These are phyloP conservation scores for Mucor indicus DNA, from an alignment of 371 early-diverging fungal genomes.

Conservation along the genomic window DNA sequence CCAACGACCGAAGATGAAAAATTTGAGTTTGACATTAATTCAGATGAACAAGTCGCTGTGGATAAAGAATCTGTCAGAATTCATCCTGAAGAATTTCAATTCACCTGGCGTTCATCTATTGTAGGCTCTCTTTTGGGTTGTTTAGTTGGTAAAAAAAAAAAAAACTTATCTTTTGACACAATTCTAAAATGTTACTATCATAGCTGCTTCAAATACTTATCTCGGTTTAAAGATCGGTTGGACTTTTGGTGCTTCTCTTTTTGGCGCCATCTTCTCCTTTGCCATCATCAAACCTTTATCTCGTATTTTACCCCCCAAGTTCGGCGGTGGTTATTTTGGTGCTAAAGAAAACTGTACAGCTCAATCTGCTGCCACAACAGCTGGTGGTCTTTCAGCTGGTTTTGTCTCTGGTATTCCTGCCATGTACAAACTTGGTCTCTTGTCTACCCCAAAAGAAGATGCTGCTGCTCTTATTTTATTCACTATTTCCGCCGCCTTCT, in stretches of 20 bases:
- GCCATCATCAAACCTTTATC: slow-evolving; percentile 64
- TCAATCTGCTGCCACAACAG: slow-evolving; percentile 69
- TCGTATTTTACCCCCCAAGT: slow-evolving; percentile 28
- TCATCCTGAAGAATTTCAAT: slow-evolving; percentile 32
- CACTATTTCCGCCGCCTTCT: slow-evolving; percentile 61
- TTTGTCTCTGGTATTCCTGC: slow-evolving; percentile 72
- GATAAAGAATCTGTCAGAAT: too few species aligned
- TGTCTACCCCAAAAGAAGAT: slow-evolving; percentile 48
- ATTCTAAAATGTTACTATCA: slow-evolving; percentile 1
- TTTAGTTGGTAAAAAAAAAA: slow-evolving; percentile 43
- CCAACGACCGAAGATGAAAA: too few species aligned
- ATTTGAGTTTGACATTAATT: too few species aligned
- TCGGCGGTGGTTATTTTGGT: slow-evolving; percentile 66
- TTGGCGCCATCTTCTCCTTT: slow-evolving; percentile 71
- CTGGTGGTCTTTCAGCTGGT: slow-evolving; percentile 68
- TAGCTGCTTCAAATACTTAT: slow-evolving; percentile 72
- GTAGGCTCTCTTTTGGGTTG: slow-evolving; percentile 67
- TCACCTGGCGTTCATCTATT: slow-evolving; percentile 60
- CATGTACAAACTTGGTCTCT: slow-evolving; percentile 62
- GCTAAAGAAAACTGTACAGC: slow-evolving; percentile 69
- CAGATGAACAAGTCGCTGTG: too few species aligned
- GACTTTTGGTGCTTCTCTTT: slow-evolving; percentile 70
- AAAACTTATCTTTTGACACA: neutral
- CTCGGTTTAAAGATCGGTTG: slow-evolving; percentile 72
- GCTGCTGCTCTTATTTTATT: slow-evolving; percentile 50